Percentiles rank a stretch among this genome's conserved stretches.
phyloP scores from a whole-genome alignment of 23 red algal species.

The Chondrus crispus region DNA sequence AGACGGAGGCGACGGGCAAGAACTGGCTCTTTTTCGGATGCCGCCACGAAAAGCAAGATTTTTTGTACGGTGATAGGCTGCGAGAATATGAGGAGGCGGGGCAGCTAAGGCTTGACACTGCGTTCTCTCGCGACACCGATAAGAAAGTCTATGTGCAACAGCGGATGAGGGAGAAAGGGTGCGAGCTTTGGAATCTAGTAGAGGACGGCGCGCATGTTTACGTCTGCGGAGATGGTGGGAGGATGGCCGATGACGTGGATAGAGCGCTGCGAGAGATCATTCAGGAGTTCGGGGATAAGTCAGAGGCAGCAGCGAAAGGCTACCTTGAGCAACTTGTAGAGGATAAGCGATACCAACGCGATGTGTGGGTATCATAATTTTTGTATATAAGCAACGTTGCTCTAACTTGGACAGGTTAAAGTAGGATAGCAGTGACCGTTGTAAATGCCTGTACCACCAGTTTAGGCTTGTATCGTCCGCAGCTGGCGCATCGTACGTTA shows the following conservation, averaged over 20 bases:
- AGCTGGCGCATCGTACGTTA: too few relatives aligned
- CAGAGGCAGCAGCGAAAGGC: conserved; percentile 12
- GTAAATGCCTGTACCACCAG: too few relatives aligned
- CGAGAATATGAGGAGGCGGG: conserved; percentile 13
- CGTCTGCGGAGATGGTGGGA: conserved; percentile 90
- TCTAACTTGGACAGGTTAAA: too few relatives aligned
- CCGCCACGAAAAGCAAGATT: conserved; percentile 77
- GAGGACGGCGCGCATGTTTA: conserved; percentile 76
- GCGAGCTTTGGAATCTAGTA: conserved; percentile 61
- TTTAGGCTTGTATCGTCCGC: too few relatives aligned
- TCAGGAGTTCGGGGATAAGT: neutral
- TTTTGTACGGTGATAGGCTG: conserved; percentile 73
- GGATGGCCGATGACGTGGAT: conserved; percentile 91
- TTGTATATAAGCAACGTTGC: too few relatives aligned
- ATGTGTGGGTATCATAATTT: conserved; percentile 86
- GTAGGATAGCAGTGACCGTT: too few relatives aligned
- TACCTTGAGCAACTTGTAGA: conserved; percentile 69
- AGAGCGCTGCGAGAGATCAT: conserved; percentile 63
- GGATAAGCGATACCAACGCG: conserved; percentile 78
- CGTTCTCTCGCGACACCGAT: conserved; percentile 86
- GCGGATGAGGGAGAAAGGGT: conserved; percentile 51
- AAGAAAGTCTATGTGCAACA: conserved; percentile 83
- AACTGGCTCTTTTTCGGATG: conserved; percentile 96
- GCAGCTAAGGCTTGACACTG: conserved; percentile 56
- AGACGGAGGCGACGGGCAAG: neutral